Percentiles rank a stretch among this genome's conserved stretches.
Conservation (phyloP, 2,329 filamentous ascomycete species). For the Colletotrichum ledebouriae region DNA sequence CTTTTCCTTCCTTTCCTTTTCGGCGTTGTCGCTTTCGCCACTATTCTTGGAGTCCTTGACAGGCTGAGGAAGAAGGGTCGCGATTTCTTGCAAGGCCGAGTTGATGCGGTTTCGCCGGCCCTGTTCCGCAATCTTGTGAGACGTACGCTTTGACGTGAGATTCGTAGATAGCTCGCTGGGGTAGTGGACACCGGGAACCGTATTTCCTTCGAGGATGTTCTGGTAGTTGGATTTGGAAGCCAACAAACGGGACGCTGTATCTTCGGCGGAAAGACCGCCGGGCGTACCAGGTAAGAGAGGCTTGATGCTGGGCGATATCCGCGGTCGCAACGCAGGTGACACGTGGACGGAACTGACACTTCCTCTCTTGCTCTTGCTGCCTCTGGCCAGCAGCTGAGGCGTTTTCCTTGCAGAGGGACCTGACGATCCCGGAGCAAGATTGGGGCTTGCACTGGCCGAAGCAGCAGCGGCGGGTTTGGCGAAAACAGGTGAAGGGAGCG, state of each 20-base stretch:
- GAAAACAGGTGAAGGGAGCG: conserved; percentile 63
- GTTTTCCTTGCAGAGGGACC: conserved; percentile 64
- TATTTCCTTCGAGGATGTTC: conserved; percentile 94
- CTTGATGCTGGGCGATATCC: conserved; percentile 95
- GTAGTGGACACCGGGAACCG: conserved; percentile 89
- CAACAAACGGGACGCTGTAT: conserved; percentile 79
- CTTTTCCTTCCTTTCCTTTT: conserved; percentile 57
- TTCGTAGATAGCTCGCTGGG: conserved; percentile 93
- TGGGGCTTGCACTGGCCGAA: conserved; percentile 77
- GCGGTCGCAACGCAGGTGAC: conserved; percentile 87
- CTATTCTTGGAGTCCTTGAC: conserved; percentile 58
- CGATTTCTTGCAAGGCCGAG: conserved; percentile 91
- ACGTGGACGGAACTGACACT: conserved; percentile 81
- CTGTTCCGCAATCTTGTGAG: conserved; percentile 98
- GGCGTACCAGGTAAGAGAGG: conserved; percentile 79
- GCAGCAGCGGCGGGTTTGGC: conserved; percentile 55
- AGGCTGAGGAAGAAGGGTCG: conserved; percentile 80
- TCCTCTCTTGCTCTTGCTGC: conserved; percentile 73
- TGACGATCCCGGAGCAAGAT: conserved; percentile 67
- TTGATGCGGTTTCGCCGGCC: conserved; percentile 96
- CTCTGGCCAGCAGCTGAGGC: conserved; percentile 68
- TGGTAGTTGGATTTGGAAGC: conserved; percentile 98
- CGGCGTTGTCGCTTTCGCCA: conserved; percentile 59
- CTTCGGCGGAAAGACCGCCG: conserved; percentile 66
- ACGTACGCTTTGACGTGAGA: conserved; percentile 94